Evolutionary conservation across 768 basidiomycete genomes (phyloP).

Genomic region (Leccinum incarnatum): DNA sequence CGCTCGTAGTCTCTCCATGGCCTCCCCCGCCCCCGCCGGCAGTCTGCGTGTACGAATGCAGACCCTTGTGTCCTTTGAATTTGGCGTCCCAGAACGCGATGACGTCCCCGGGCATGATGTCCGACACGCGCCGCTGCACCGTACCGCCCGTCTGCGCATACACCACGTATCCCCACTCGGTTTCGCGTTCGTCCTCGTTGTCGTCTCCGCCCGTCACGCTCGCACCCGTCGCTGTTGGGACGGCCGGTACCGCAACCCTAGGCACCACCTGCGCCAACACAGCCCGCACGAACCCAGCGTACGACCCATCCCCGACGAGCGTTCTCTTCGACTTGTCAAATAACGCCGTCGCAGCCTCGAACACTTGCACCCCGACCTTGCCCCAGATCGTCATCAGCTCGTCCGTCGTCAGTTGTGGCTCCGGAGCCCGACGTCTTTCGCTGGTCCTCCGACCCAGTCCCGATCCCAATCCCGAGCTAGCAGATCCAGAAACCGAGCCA

Average conservation of each 20-base stretch:
- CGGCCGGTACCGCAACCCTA: slow-evolving; percentile 38
- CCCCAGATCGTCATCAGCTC: slow-evolving; percentile 71
- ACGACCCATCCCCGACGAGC: slow-evolving; percentile 83
- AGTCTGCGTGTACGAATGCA: slow-evolving; percentile 67
- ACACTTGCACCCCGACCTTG: slow-evolving; percentile 71
- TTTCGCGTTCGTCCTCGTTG: slow-evolving; percentile 13
- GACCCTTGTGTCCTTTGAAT: slow-evolving; percentile 76
- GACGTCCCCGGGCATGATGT: slow-evolving; percentile 86
- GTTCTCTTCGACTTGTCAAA: slow-evolving; percentile 74
- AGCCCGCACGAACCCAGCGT: slow-evolving; percentile 70
- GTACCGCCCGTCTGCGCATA: slow-evolving; percentile 66
- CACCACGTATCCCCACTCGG: slow-evolving; percentile 64
- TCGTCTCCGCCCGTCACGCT: slow-evolving; percentile 15
- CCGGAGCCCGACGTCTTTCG: slow-evolving; percentile 19
- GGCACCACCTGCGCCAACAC: slow-evolving; percentile 70
- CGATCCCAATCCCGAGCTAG: too few species aligned
- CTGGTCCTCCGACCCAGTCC: slow-evolving; percentile 4
- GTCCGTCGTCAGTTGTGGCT: slow-evolving; percentile 40
- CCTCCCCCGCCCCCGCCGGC: too few species aligned
- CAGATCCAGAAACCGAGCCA: not conserved
- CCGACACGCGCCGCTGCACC: slow-evolving; percentile 72
- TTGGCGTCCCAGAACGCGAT: slow-evolving; percentile 71
- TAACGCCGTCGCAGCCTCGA: slow-evolving; percentile 63
- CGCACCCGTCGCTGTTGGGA: slow-evolving; percentile 15
- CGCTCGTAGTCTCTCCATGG: slow-evolving; percentile 34